Evolutionary conservation across 1,139 yeast genomes (phyloP), one percentile per base, ranked within the genome.

Genomic region (Yamadazyma spencermartinsiae): DNA sequence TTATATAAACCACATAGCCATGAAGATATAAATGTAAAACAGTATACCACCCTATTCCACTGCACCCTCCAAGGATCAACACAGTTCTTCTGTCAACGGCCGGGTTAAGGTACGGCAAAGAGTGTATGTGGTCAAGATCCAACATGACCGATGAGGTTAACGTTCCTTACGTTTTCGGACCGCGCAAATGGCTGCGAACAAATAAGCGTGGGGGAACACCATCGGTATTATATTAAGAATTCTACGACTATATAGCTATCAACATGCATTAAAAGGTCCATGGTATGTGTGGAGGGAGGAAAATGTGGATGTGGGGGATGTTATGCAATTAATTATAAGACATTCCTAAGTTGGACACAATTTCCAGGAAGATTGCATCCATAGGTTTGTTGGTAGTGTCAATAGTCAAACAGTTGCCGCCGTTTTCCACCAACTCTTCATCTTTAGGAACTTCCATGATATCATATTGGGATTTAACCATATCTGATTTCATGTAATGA

Each of bases 401-500:
- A 5, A 69, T 53, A 1, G 63, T 58, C 31, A 68, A 34, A 14
- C 63, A 56, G 28, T 59, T 61, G 2, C 76, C 76, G 2, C 74
- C 74, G 43, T 65, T 61, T 13, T 40, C 52, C 19, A 64, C 41
- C 44, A 68, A 56, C 45, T 70, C 76, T 1, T 56, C 65, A 1
- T 58, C 71, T 8, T 51, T 35, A 1, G 97, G 97, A 4, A 86
- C 63, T 56, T 89, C 84, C 78, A 87, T 75, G 42, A 80, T 80
- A 8, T 71, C 79, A 47, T 81, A 81, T 56, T 89, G 98, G 16
- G 90, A 81, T 43, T 75, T 72, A 32, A 89, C 80, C 97, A 89
- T 87, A 41, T 78, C 76, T 3, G 83, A 71, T 52, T 88, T 88
- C 96, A 92, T 90, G 59, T 74, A 92, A 55, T 92, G 98, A 36